A percentile compares a stretch with the other conserved stretches of the same genome.
These are phyloP conservation scores for Paramyrothecium sp. DNA, from an alignment of 2,329 filamentous ascomycete genomes.

Conservation along the genomic window DNA sequence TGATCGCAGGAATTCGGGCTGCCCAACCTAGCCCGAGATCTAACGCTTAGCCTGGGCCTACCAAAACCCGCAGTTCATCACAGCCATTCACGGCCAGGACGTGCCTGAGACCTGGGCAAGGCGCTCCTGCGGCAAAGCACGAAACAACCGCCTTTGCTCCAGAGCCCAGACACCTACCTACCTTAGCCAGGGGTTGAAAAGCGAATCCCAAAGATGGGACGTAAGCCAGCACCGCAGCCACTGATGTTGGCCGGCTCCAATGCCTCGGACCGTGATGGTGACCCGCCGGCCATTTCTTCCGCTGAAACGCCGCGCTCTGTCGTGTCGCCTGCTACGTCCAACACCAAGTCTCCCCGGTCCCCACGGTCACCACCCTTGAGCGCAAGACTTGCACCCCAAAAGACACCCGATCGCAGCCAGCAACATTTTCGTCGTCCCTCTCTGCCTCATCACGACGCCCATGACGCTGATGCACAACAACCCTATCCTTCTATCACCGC, in stretches of 20 bases:
- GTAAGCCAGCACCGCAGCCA: conserved; percentile 58
- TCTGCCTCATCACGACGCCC: conserved; percentile 15
- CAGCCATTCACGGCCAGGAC: conserved; percentile 9
- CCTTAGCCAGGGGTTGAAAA: no score
- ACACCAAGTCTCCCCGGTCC: conserved; percentile 35
- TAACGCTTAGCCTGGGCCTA: no score
- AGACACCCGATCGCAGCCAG: conserved; percentile 12
- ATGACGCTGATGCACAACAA: conserved; percentile 20
- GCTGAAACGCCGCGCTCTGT: conserved; percentile 17
- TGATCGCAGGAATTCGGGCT: background rate
- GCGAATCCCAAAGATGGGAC: conserved; percentile 42
- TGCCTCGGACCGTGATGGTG: conserved; percentile 26
- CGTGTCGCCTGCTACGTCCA: conserved; percentile 32
- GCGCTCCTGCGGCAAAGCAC: background rate
- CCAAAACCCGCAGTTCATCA: no score
- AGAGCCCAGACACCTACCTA: no score
- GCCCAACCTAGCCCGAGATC: background rate
- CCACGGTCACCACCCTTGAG: conserved; percentile 46
- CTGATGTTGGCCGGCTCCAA: conserved; percentile 48
- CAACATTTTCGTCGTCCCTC: conserved; percentile 16
- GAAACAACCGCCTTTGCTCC: background rate
- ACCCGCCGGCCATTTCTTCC: conserved; percentile 25
- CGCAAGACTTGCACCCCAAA: conserved; percentile 35
- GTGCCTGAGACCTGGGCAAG: conserved; percentile 1
- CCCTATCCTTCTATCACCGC: conserved; percentile 25